A percentile compares a stretch with the other conserved stretches of the same genome.
Conservation (phyloP, 441 rosid species). For the Adansonia rubrostipa region DNA sequence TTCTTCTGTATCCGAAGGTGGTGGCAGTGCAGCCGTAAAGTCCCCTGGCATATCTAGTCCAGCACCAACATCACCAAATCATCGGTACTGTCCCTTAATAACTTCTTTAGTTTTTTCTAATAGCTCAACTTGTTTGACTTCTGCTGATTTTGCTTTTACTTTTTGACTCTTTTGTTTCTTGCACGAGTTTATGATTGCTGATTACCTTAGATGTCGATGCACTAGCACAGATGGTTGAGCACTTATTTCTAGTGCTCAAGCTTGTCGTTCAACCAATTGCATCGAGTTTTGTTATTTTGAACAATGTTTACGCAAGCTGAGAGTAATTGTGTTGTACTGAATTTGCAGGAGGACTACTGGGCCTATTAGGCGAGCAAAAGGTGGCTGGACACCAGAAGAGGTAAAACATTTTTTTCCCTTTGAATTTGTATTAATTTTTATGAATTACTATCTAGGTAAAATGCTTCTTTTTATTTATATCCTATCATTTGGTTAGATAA, state of each 20-base stretch:
- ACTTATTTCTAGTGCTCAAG: neutral
- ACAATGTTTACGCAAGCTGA: constrained; percentile 15
- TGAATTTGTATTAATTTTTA: neutral
- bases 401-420: constrained; percentile 42
- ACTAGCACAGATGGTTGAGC: neutral
- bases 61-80: constrained; percentile 62
- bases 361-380: constrained; percentile 44
- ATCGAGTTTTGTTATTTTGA: constrained; percentile 15
- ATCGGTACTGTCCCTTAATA: constrained; percentile 45
- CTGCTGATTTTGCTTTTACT: neutral
- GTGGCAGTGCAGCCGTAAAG: constrained; percentile 66
- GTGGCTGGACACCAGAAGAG: constrained; percentile 99
- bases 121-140: neutral
- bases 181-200: neutral
- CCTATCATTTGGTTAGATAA: neutral
- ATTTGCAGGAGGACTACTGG: constrained; percentile 82
- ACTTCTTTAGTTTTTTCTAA: neutral
- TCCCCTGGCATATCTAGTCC: constrained; percentile 80
- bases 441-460: neutral
- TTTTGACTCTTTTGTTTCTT: neutral
- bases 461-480: neutral
- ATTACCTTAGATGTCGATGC: neutral
- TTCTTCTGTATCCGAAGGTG: constrained; percentile 80
- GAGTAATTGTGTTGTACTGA: constrained; percentile 20
- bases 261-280: neutral